Evolutionary conservation across 163 green algal species (phyloP).

Genomic region (Scenedesmus sp.): DNA sequence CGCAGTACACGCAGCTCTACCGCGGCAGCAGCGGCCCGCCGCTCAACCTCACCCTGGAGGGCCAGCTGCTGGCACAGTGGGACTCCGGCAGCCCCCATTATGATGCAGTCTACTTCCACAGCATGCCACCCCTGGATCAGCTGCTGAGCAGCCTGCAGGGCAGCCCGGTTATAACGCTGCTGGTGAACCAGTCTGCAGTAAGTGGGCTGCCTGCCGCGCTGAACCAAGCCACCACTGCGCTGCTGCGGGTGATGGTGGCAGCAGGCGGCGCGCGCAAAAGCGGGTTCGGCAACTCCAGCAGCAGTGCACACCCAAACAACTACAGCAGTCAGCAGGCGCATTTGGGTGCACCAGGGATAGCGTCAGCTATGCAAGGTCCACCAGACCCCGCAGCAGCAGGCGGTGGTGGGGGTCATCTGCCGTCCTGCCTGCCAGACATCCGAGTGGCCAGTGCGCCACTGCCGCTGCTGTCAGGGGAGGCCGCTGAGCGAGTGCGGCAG

Average conservation of each 20-base stretch:
- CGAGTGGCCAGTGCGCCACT: constrained; percentile 69
- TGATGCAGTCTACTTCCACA: constrained; percentile 74
- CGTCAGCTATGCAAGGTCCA: background rate
- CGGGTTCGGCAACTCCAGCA: background rate
- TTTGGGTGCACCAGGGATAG: background rate
- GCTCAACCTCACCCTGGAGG: constrained; percentile 70
- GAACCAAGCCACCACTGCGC: constrained; percentile 55
- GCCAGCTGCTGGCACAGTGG: constrained; percentile 75
- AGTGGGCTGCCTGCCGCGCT: constrained; percentile 76
- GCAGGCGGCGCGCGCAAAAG: background rate
- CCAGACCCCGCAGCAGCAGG: constrained; percentile 24
- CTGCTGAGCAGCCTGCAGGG: background rate
- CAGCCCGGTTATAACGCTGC: constrained; percentile 62
- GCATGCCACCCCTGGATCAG: constrained; percentile 34
- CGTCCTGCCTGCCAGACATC: constrained; percentile 54
- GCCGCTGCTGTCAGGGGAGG: constrained; percentile 67
- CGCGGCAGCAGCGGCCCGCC: constrained; percentile 37
- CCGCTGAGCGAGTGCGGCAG: constrained; percentile 58
- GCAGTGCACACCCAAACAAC: background rate
- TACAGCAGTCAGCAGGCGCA: background rate
- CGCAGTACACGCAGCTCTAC: constrained; percentile 46
- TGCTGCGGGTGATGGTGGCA: constrained; percentile 55
- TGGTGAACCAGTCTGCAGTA: constrained; percentile 81
- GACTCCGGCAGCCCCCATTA: constrained; percentile 62
- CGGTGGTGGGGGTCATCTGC: background rate